Base-by-base conservation (phyloP, 2,329 filamentous ascomycete genomes). In the Colletotrichum tropicale region DNA sequence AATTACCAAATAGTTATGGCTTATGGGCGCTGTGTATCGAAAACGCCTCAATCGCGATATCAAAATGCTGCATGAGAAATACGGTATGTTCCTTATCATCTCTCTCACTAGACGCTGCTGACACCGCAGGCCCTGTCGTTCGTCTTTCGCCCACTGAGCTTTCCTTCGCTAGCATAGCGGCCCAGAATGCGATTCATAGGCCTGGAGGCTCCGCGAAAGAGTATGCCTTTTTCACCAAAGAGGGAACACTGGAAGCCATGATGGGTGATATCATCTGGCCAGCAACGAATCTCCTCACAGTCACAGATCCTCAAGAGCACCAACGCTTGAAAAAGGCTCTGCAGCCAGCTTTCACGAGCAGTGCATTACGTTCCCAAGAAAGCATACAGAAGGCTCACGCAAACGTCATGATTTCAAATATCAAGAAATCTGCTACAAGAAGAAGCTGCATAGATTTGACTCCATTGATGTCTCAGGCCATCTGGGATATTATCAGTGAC, bases 201-300 rank as follows among this genome's bases (percentile, higher is more conserved):
- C 70, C 62, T 8, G 34, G 26, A 8, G n/a, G 24, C 13, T 67
- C 62, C 0, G 24, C n/a, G 8, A 72, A 72, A 16, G 15, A 36
- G 26, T 8, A 15, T 6, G 5, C 26, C 3, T 71, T 66, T 12
- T 66, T 71, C 21, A 72, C 70, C 6, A 72, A 72, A 52, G 70
- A 67, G 8, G 62, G 36, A n/a, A 72, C 70, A 24, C 21, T 72
- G 18, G 70, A 72, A 32, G 62, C 70, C 16, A 67, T 72, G 62
- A 72, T 72, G 62, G 70, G 70, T 9, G 52, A 72, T 15, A 72
- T 72, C 13, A 67, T 72, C 15, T 72, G 70, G 70, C 62, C 70
- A 3, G 70, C 70, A 21, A 36, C 48, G n/a, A 72, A 72, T 36
- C 70, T 72, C 5, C 62, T 72, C 3, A 72, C 70, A 8, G 52